These are phyloP conservation scores for Kwoniella dejecticola DNA, from an alignment of 768 basidiomycete genomes.

Conservation along the genomic window DNA sequence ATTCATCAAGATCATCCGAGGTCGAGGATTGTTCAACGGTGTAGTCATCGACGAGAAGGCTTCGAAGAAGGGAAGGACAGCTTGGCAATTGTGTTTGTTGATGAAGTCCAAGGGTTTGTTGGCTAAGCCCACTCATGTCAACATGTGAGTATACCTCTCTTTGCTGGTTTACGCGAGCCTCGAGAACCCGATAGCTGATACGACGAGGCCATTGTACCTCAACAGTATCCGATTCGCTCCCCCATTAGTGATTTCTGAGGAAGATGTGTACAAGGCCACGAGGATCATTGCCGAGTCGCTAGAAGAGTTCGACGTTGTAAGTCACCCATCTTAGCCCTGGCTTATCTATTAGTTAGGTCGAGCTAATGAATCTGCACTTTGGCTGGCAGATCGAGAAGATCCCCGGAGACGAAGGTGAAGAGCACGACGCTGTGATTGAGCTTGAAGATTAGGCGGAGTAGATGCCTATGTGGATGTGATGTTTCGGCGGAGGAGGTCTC, in stretches of 20 bases:
- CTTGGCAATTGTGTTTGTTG: slow-evolving; percentile 93
- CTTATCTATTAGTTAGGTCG: background rate
- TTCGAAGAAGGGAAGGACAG: slow-evolving; percentile 75
- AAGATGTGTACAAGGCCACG: slow-evolving; percentile 74
- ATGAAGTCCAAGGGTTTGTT: slow-evolving; percentile 86
- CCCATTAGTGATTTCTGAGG: slow-evolving; percentile 89
- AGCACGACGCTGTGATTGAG: slow-evolving; percentile 47
- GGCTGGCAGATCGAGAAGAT: slow-evolving; percentile 53
- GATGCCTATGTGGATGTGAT: too few species aligned
- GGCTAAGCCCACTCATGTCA: slow-evolving; percentile 94
- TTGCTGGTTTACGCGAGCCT: background rate
- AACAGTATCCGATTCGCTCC: slow-evolving; percentile 92
- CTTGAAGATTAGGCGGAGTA: slow-evolving; percentile 35
- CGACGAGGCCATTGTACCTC: background rate
- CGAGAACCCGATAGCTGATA: too few species aligned
- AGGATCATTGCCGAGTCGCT: slow-evolving; percentile 74
- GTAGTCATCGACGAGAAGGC: slow-evolving; percentile 85
- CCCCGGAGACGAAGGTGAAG: slow-evolving; percentile 53
- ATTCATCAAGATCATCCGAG: slow-evolving; percentile 76
- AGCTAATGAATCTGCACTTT: too few species aligned
- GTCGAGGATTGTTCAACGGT: slow-evolving; percentile 86
- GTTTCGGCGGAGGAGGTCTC: too few species aligned
- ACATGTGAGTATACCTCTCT: slow-evolving; percentile 67
- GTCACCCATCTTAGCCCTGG: slow-evolving; percentile 16
- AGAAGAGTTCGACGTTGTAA: slow-evolving; percentile 75